Conservation (phyloP, 1,139 yeast species). For the Yamadazyma sp. region DNA sequence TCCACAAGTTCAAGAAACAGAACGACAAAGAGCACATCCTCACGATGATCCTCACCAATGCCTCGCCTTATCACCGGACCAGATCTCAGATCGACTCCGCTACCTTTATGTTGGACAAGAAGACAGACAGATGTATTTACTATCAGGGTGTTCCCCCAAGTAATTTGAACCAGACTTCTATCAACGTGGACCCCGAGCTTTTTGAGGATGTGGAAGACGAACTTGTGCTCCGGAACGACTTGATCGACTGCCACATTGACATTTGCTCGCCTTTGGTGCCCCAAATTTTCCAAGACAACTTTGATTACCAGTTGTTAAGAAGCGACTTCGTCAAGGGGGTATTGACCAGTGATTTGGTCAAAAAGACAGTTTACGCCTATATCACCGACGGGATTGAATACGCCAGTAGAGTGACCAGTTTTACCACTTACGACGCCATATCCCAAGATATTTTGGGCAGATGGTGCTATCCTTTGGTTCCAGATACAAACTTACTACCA, state of each 20-base stretch:
- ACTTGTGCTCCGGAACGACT: slow-evolving; percentile 79
- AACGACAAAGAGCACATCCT: slow-evolving; percentile 86
- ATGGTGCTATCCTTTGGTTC: slow-evolving; percentile 90
- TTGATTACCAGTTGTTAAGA: slow-evolving; percentile 87
- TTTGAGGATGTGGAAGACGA: slow-evolving; percentile 73
- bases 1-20: slow-evolving; percentile 69
- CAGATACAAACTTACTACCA: slow-evolving; percentile 75
- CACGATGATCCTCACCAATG: slow-evolving; percentile 89
- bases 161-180: slow-evolving; percentile 52
- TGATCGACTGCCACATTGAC: slow-evolving; percentile 94
- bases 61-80: slow-evolving; percentile 83
- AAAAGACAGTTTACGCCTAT: slow-evolving; percentile 88
- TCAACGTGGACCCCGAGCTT: slow-evolving; percentile 81
- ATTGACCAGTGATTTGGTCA: slow-evolving; percentile 82
- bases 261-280: slow-evolving; percentile 95
- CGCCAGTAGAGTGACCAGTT: slow-evolving; percentile 91
- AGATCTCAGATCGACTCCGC: slow-evolving; percentile 81
- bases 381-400: slow-evolving; percentile 69
- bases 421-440: slow-evolving; percentile 89
- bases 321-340: slow-evolving; percentile 90
- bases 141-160: slow-evolving; percentile 74
- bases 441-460: slow-evolving; percentile 89
- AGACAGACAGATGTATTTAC: slow-evolving; percentile 73
- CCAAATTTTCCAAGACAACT: slow-evolving; percentile 91
- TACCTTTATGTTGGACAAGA: slow-evolving; percentile 74